A percentile compares a stretch with the other conserved stretches of the same genome.
Evolutionary conservation across 352 stramenopile species (phyloP).

Genomic region (Thraustochytrium sp.): DNA sequence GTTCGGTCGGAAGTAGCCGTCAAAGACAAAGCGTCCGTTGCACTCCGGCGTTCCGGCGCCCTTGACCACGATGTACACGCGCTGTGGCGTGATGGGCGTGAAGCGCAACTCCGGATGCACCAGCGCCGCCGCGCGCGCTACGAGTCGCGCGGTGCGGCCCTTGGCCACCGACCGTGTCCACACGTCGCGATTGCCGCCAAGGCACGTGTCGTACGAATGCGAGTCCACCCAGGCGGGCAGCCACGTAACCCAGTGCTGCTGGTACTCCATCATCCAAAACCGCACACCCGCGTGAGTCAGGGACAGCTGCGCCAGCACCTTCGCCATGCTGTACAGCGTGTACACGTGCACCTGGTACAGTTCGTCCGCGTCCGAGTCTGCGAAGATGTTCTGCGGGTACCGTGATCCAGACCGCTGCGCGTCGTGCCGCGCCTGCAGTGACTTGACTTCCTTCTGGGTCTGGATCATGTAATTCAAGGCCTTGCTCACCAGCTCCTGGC

Average conservation of each 20-base stretch:
- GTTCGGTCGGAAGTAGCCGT: not conserved
- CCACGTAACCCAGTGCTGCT: constrained; percentile 18
- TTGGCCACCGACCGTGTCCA: not conserved
- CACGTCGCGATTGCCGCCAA: constrained; percentile 24
- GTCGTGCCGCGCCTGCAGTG: not conserved
- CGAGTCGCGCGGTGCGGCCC: not conserved
- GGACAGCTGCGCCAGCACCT: constrained; percentile 7
- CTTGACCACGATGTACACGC: not conserved
- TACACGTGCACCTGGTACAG: constrained; percentile 36
- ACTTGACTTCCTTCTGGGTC: not conserved
- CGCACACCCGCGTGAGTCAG: not conserved
- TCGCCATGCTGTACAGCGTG: not conserved
- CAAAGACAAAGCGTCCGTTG: constrained; percentile 10
- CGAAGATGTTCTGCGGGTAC: constrained; percentile 7
- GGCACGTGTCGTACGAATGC: not conserved
- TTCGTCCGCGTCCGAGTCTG: constrained; percentile 1
- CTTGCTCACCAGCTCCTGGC: not conserved
- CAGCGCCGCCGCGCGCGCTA: not conserved
- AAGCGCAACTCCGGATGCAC: not conserved
- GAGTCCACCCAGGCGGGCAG: not conserved
- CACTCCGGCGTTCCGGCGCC: not conserved
- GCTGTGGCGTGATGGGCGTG: not conserved
- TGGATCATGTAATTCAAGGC: not conserved
- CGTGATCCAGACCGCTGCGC: not conserved
- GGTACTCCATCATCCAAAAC: not conserved